Percentiles rank a stretch among this genome's conserved stretches.
Conservation (phyloP, 306 rosid species). For the Canavalia gladiata region DNA sequence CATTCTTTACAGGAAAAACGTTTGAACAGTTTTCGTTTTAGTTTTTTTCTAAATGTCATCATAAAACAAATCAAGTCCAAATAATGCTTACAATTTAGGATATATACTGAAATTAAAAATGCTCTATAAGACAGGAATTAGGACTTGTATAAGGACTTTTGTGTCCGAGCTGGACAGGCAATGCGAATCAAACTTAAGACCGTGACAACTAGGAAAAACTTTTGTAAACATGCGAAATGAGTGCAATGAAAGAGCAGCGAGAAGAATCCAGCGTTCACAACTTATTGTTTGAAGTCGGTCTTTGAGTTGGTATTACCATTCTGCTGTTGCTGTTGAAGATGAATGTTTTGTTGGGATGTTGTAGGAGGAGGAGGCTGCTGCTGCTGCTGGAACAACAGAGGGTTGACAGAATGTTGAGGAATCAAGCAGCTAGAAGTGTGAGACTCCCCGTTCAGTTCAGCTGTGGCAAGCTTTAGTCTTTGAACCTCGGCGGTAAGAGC, state of each 20-base stretch:
- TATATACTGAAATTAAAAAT: constrained; percentile 58
- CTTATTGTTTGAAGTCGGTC: constrained; percentile 65
- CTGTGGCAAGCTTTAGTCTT: constrained; percentile 80
- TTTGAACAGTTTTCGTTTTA: constrained; percentile 22
- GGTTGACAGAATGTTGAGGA: constrained; percentile 63
- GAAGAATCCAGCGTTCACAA: constrained; percentile 6
- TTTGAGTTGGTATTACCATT: constrained; percentile 67
- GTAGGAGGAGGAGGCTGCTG: constrained; percentile 53
- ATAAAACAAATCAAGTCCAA: constrained; percentile 63
- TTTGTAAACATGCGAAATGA: constrained; percentile 50
- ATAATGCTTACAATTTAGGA: constrained; percentile 61
- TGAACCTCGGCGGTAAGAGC: constrained; percentile 95
- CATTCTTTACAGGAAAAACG: constrained; percentile 47
- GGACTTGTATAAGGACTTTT: constrained; percentile 54
- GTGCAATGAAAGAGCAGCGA: constrained; percentile 51
- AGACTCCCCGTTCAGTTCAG: constrained; percentile 73
- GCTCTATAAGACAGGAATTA: constrained; percentile 48
- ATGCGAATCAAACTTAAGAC: constrained; percentile 50
- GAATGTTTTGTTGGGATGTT: constrained; percentile 60
- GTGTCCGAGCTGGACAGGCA: constrained; percentile 55
- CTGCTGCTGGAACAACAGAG: constrained; percentile 69
- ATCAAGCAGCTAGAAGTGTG: constrained; percentile 67
- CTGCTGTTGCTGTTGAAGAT: constrained; percentile 71
- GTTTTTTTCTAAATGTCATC: constrained; percentile 34
- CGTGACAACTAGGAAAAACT: constrained; percentile 47